These are phyloP conservation scores for Xylariaceae sp. DNA, from an alignment of 2,329 filamentous ascomycete genomes.

Conservation along the genomic window DNA sequence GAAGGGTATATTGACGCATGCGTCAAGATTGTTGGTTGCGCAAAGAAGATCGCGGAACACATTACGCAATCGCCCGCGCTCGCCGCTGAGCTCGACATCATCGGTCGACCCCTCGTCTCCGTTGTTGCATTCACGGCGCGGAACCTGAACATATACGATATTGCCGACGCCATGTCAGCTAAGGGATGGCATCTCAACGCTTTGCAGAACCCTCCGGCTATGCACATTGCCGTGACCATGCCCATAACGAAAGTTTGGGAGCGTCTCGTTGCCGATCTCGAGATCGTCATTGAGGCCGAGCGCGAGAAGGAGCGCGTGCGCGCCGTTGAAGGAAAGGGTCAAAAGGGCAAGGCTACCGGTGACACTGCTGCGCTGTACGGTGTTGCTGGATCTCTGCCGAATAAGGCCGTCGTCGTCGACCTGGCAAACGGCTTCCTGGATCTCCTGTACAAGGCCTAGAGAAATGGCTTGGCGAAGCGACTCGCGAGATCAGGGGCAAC, in stretches of 20 bases:
- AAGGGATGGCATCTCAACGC: conserved; percentile 96
- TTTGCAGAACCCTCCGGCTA: conserved; percentile 82
- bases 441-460: conserved; percentile 81
- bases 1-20: conserved; percentile 83
- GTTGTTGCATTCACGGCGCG: conserved; percentile 84
- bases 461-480: neutral
- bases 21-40: conserved; percentile 77
- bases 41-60: conserved; percentile 74
- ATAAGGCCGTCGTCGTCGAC: conserved; percentile 91
- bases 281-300: conserved; percentile 63
- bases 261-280: conserved; percentile 67
- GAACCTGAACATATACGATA: conserved; percentile 81
- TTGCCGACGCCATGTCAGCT: conserved; percentile 78
- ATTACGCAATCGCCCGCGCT: conserved; percentile 66
- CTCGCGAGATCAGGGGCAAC: neutral
- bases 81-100: conserved; percentile 65
- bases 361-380: conserved; percentile 89
- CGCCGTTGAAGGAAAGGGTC: conserved; percentile 61
- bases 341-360: conserved; percentile 62
- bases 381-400: conserved; percentile 87
- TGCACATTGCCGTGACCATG: conserved; percentile 89
- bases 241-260: conserved; percentile 80
- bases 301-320: conserved; percentile 74
- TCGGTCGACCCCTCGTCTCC: conserved; percentile 81
- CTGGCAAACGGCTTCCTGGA: conserved; percentile 88